These are phyloP conservation scores for Leucaena leucocephala DNA, from an alignment of 306 rosid species.

Conservation along the genomic window DNA sequence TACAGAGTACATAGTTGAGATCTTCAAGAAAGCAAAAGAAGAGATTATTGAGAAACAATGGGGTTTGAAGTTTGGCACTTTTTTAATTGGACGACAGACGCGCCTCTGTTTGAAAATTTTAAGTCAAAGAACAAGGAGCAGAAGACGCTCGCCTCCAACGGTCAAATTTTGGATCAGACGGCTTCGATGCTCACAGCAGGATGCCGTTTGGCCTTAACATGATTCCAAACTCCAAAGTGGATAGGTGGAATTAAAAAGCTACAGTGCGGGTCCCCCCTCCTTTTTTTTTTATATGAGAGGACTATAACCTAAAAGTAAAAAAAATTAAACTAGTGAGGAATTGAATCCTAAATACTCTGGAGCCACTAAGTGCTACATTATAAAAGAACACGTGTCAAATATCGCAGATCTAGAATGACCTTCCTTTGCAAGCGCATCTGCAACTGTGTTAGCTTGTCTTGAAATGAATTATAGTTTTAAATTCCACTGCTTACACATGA, in stretches of 20 bases:
- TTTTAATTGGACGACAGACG: background rate
- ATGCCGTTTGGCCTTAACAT: background rate
- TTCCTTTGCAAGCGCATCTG: too few species aligned
- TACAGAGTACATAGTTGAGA: constrained; percentile 35
- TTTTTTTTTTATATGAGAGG: too few species aligned
- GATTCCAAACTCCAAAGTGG: too few species aligned
- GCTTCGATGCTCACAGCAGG: background rate
- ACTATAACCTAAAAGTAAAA: too few species aligned
- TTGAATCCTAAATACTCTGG: too few species aligned
- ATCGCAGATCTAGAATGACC: too few species aligned
- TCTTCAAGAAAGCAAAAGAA: background rate
- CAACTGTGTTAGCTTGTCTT: too few species aligned
- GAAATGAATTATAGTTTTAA: too few species aligned
- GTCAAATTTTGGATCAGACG: constrained; percentile 53
- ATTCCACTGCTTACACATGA: too few species aligned
- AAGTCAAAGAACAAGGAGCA: background rate
- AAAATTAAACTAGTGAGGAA: too few species aligned
- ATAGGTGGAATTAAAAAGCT: background rate
- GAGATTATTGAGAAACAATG: background rate
- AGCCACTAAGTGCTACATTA: too few species aligned
- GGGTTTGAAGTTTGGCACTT: background rate
- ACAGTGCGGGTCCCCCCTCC: background rate
- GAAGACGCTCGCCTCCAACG: constrained; percentile 52
- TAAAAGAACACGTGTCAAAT: too few species aligned
- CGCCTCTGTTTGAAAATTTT: constrained; percentile 36